These are phyloP conservation scores for Ophiocordyceps polyrhachis-furcata DNA, from an alignment of 2,329 filamentous ascomycete species.

Conservation along the genomic window DNA sequence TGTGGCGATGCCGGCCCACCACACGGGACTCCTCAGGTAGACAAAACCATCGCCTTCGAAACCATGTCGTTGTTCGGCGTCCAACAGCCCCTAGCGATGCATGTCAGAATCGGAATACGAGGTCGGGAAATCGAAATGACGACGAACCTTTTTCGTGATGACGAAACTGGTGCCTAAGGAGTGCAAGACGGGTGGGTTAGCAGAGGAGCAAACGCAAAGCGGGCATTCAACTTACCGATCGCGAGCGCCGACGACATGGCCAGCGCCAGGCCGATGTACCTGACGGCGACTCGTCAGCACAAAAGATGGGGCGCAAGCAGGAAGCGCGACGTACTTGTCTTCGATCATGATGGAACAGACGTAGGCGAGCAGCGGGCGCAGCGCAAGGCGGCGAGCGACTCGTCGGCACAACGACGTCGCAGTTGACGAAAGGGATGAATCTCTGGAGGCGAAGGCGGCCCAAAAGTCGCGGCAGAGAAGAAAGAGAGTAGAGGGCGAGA, in stretches of 20 bases:
- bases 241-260: slow-evolving; percentile 58
- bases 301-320: neutral
- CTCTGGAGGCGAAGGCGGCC: neutral
- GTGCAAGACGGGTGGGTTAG: slow-evolving; percentile 1
- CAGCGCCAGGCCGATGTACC: slow-evolving; percentile 59
- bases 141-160: slow-evolving; percentile 84
- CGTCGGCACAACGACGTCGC: slow-evolving; percentile 4
- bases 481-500: too few species aligned
- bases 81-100: slow-evolving; percentile 54
- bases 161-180: slow-evolving; percentile 78
- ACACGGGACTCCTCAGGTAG: slow-evolving; percentile 85
- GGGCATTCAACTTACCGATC: slow-evolving; percentile 40
- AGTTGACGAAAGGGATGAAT: neutral
- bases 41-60: slow-evolving; percentile 94
- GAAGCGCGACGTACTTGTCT: slow-evolving; percentile 16
- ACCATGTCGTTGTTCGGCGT: slow-evolving; percentile 77
- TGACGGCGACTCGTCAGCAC: slow-evolving; percentile 15
- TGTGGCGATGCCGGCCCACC: slow-evolving; percentile 90
- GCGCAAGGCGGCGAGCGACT: slow-evolving; percentile 1
- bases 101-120: neutral
- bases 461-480: neutral
- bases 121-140: neutral
- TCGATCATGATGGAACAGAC: slow-evolving; percentile 13
- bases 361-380: slow-evolving; percentile 2
- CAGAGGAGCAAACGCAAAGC: neutral